These are phyloP conservation scores for Thymus mandschuricus DNA, from an alignment of 257 asterid species.

Conservation along the genomic window DNA sequence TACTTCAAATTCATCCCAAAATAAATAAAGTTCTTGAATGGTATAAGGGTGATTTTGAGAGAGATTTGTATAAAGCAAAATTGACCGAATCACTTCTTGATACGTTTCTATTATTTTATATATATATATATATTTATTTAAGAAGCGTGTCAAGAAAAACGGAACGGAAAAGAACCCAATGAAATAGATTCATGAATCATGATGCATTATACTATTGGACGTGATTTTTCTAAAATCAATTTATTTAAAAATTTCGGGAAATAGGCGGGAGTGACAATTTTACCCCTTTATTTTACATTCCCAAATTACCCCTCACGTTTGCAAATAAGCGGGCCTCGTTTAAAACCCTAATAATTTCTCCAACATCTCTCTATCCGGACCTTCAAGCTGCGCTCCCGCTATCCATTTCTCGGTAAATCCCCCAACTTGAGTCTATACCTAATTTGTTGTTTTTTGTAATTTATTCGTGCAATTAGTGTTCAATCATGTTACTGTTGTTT, in stretches of 20 bases:
- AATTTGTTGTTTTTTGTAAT: neutral
- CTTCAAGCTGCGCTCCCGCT: constrained; percentile 10
- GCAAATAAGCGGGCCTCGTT: neutral
- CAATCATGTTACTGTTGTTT: neutral
- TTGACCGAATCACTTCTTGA: too few relatives aligned
- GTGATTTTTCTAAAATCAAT: too few relatives aligned
- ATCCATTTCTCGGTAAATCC: constrained; percentile 32
- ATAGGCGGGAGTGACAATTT: neutral
- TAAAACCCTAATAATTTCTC: constrained; percentile 35
- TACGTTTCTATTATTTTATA: too few relatives aligned
- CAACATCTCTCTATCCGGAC: neutral
- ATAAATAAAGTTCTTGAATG: too few relatives aligned
- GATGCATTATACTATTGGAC: too few relatives aligned
- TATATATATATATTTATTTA: too few relatives aligned
- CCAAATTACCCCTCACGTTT: constrained; percentile 18
- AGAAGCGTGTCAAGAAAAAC: too few relatives aligned
- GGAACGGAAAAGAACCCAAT: too few relatives aligned
- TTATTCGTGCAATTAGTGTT: neutral
- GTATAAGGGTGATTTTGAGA: too few relatives aligned
- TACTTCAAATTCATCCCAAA: neutral
- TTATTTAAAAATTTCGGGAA: too few relatives aligned
- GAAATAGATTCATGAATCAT: too few relatives aligned
- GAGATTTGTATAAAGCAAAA: too few relatives aligned
- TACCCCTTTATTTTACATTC: constrained; percentile 6
- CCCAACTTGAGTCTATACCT: neutral